These are phyloP conservation scores for Oxyria digyna DNA, from an alignment of 148 eudicot genomes.

Conservation along the genomic window DNA sequence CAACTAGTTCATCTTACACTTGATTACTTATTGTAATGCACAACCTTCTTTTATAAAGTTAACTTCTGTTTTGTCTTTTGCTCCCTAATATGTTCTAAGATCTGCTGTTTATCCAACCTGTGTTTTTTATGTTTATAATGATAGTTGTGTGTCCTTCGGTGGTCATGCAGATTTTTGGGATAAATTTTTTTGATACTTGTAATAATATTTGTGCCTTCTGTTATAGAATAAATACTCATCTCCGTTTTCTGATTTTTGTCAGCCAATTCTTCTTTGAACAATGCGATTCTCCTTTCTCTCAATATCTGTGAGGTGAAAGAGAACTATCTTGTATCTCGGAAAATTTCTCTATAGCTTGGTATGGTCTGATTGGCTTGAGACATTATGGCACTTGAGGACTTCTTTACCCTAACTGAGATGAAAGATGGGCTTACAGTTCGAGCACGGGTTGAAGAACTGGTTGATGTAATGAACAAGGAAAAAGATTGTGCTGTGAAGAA, in stretches of 20 bases:
- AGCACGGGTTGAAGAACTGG: slow-evolving; percentile 70
- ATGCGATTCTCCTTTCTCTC: too few relatives aligned
- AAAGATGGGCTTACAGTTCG: slow-evolving; percentile 69
- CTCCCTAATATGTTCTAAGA: neutral
- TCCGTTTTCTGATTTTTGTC: neutral
- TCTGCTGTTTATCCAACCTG: neutral
- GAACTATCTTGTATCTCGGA: neutral
- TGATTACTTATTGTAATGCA: neutral
- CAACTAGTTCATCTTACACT: neutral
- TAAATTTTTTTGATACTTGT: neutral
- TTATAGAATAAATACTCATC: neutral
- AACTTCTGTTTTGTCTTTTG: neutral
- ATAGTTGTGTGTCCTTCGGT: neutral
- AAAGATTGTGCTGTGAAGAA: slow-evolving; percentile 41
- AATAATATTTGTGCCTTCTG: neutral
- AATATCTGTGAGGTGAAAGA: neutral
- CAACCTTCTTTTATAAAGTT: neutral
- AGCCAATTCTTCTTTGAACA: slow-evolving; percentile 1
- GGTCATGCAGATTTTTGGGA: neutral
- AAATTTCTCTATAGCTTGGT: neutral
- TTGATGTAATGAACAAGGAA: slow-evolving; percentile 50
- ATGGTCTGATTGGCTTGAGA: slow-evolving; percentile 26
- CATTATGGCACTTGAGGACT: slow-evolving; percentile 73
- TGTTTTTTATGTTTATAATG: neutral
- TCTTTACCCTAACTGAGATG: slow-evolving; percentile 77